Base-by-base conservation (phyloP, 2,329 filamentous ascomycete genomes). In the Clarireedia monteithiana region DNA sequence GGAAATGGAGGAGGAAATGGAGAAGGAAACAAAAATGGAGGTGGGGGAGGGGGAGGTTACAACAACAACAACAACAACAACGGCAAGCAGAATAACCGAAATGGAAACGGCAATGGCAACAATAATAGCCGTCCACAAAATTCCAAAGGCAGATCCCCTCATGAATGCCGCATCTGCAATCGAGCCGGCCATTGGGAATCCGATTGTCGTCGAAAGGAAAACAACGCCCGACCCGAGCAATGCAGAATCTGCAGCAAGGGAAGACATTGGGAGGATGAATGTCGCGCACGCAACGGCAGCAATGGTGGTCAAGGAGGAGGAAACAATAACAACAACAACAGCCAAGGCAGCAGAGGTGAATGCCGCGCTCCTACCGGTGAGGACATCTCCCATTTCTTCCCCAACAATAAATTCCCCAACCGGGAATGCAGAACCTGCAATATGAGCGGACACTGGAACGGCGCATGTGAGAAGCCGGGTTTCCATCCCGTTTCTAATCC, bases 181-280 rank as follows among this genome's bases (percentile, higher is more conserved):
- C 6, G 24, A 20, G 24, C 24, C 27, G 9, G 4, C 2, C 52
- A 55, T 55, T 55, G 52, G 52, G 52, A 55, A 50, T 49, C 46
- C 1, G 26, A 34, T 15, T 55, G 52, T 42, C 45, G 26, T 3
- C n/a, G 24, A 0, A 55, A 42, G 27, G 52, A 4, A 20, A 40
- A 23, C 26, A 34, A 50, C 26, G 5, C 3, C 36, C n/a, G 5
- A 34, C 27, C 20, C 1, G 14, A 15, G 0, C 23, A 14, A 7
- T 55, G 52, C 42, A 6, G 52, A 7, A 38, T 30, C 15, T 55
- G 52, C 15, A 15, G 10, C 15, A 17, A 23, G 42, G 46, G 36
- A 6, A 42, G 42, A n/a, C 52, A 55, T 36, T 55, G 52, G 52
- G 52, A 55, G 24, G 26, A 55, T 50, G 45, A 44, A 14, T 55